These are phyloP conservation scores for Wickerhamomyces rabaulensis DNA, from an alignment of 805 yeast genomes.

Conservation along the genomic window DNA sequence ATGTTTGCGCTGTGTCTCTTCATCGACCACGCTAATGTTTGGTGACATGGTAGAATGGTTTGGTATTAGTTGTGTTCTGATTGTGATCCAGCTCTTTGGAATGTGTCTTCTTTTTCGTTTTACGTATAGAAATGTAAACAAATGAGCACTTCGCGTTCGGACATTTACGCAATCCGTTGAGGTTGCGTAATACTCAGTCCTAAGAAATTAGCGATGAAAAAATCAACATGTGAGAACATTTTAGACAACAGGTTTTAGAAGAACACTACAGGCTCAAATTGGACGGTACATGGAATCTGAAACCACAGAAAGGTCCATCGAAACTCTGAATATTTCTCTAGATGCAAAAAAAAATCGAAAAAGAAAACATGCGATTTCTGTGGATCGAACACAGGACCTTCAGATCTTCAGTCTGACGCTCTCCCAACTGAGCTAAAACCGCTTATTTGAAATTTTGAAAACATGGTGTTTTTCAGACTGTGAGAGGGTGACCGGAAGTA, in stretches of 20 bases:
- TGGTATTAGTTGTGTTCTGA: too few species aligned
- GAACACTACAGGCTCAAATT: too few species aligned
- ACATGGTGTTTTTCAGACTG: not conserved
- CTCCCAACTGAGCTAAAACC: conserved; percentile 31
- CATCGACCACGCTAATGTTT: conserved; percentile 5
- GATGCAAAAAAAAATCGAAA: conserved; percentile 10
- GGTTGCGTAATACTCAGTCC: not conserved
- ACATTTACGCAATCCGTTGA: not conserved
- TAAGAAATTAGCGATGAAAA: not conserved
- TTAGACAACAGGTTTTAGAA: too few species aligned
- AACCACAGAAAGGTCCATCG: too few species aligned
- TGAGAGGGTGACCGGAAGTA: not conserved
- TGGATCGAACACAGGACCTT: conserved; percentile 84
- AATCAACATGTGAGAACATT: too few species aligned
- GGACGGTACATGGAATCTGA: too few species aligned
- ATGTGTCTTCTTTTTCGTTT: not conserved
- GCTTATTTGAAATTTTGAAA: conserved; percentile 6
- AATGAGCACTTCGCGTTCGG: not conserved
- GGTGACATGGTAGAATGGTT: not conserved
- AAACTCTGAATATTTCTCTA: too few species aligned
- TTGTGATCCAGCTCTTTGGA: not conserved
- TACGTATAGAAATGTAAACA: not conserved
- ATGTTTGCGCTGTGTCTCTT: conserved; percentile 12
- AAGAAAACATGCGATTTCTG: conserved; percentile 48
- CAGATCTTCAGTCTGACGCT: conserved; percentile 45